A percentile compares a stretch with the other conserved stretches of the same genome.
These are phyloP conservation scores for Rhizodiscina lignyota DNA, from an alignment of 495 filamentous ascomycete genomes.

Conservation along the genomic window DNA sequence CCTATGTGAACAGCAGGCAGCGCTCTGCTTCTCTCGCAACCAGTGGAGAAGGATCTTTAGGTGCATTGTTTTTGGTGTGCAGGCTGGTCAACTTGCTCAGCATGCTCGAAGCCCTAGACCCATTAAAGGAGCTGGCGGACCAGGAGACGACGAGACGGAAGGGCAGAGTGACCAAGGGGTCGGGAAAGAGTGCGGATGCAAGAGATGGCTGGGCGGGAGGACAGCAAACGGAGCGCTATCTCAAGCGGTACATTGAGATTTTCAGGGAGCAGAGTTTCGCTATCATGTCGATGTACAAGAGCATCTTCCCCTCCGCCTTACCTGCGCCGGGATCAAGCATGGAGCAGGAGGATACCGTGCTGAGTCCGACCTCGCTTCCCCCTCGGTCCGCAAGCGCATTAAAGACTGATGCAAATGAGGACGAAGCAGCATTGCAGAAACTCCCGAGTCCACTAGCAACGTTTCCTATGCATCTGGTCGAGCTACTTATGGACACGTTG, in stretches of 20 bases:
- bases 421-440: slow-evolving; percentile 42
- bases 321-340: slow-evolving; percentile 10
- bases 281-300: slow-evolving; percentile 81
- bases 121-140: slow-evolving; percentile 74
- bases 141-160: slow-evolving; percentile 45
- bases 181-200: slow-evolving; percentile 4
- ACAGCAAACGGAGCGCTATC: slow-evolving; percentile 82
- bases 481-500: slow-evolving; percentile 64
- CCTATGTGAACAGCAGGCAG: too few relatives aligned
- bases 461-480: slow-evolving; percentile 74
- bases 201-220: slow-evolving; percentile 44
- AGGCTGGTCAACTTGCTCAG: slow-evolving; percentile 61
- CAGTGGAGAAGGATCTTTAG: slow-evolving; percentile 40
- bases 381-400: slow-evolving; percentile 16
- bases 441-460: slow-evolving; percentile 65
- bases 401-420: background rate
- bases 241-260: slow-evolving; percentile 94
- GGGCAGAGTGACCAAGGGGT: slow-evolving; percentile 3
- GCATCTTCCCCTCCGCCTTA: slow-evolving; percentile 53
- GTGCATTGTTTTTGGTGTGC: slow-evolving; percentile 76
- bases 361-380: slow-evolving; percentile 16
- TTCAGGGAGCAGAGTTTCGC: slow-evolving; percentile 96
- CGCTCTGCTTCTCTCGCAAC: background rate
- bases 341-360: slow-evolving; percentile 14
- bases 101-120: slow-evolving; percentile 72